These are phyloP conservation scores for Thecaphora frezii DNA, from an alignment of 1,284 basidiomycete genomes.

Conservation along the genomic window DNA sequence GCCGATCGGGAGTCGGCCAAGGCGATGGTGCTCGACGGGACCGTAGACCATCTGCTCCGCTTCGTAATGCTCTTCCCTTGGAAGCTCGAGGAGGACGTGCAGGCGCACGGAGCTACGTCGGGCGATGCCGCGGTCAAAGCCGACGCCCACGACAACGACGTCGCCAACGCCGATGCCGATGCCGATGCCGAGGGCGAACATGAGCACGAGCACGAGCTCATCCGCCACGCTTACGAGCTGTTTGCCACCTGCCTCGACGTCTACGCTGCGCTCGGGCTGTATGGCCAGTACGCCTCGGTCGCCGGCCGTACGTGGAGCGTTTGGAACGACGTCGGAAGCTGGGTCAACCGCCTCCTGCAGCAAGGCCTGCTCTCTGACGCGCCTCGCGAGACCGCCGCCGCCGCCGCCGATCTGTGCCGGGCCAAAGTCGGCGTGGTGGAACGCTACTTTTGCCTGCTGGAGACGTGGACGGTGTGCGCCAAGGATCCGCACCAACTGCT, in stretches of 20 bases:
- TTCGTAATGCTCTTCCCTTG: constrained; percentile 71
- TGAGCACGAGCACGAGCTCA: constrained; percentile 61
- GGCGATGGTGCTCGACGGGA: constrained; percentile 63
- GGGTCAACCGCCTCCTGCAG: constrained; percentile 11
- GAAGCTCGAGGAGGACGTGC: constrained; percentile 56
- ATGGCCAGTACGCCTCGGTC: constrained; percentile 73
- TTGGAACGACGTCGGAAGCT: constrained; percentile 25
- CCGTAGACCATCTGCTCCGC: constrained; percentile 71
- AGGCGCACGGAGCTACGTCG: constrained; percentile 18
- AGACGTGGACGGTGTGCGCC: constrained; percentile 78
- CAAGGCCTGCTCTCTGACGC: background rate
- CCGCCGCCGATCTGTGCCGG: background rate
- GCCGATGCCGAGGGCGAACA: background rate
- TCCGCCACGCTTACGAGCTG: constrained; percentile 51
- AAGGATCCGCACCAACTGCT: constrained; percentile 84
- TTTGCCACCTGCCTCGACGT: constrained; percentile 63
- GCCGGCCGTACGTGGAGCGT: constrained; percentile 60
- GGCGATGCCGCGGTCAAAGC: too few relatives aligned
- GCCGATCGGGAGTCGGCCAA: constrained; percentile 72
- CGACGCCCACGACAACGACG: too few relatives aligned
- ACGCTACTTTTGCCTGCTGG: constrained; percentile 63
- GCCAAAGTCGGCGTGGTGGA: constrained; percentile 6
- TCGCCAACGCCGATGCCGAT: background rate
- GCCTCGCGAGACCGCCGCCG: too few relatives aligned
- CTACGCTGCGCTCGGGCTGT: constrained; percentile 71